Evolutionary conservation across 257 asterid genomes (phyloP).

Genomic region (Fraxinus cuspidata): DNA sequence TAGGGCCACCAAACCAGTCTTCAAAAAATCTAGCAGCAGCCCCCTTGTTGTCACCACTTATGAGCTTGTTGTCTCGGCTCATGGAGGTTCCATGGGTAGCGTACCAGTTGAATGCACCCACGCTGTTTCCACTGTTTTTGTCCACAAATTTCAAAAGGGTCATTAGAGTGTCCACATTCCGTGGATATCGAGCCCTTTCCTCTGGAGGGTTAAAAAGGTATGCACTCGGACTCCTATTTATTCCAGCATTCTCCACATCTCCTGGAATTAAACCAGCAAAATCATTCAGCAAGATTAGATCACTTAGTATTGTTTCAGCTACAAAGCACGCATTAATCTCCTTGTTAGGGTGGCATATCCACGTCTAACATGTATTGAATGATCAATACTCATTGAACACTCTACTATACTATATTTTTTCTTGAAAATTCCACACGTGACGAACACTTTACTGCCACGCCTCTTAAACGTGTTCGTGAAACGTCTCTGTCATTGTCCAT

Average conservation of each 20-base stretch:
- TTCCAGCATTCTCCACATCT: slow-evolving; percentile 54
- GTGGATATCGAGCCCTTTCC: slow-evolving; percentile 47
- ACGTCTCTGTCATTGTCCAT: too few relatives aligned
- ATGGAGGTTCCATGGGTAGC: slow-evolving; percentile 74
- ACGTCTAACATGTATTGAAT: too few relatives aligned
- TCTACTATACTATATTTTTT: too few relatives aligned
- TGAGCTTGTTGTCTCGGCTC: slow-evolving; percentile 56
- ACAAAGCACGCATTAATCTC: too few relatives aligned
- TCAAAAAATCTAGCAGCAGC: slow-evolving; percentile 70
- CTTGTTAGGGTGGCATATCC: too few relatives aligned
- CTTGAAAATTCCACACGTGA: not conserved
- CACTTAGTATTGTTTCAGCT: not conserved
- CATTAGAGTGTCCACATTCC: slow-evolving; percentile 52
- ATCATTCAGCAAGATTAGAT: not conserved
- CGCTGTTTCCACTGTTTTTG: slow-evolving; percentile 29
- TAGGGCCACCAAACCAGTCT: slow-evolving; percentile 43
- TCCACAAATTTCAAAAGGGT: slow-evolving; percentile 61
- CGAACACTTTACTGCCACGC: too few relatives aligned
- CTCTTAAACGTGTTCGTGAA: too few relatives aligned
- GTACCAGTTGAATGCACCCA: slow-evolving; percentile 62
- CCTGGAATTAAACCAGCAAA: slow-evolving; percentile 33
- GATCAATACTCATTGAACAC: too few relatives aligned
- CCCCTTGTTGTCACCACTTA: slow-evolving; percentile 73
- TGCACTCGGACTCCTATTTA: slow-evolving; percentile 70
- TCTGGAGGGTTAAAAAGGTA: slow-evolving; percentile 52